phyloP scores from a whole-genome alignment of 306 rosid genomes.

The Boehmeria nivea region DNA sequence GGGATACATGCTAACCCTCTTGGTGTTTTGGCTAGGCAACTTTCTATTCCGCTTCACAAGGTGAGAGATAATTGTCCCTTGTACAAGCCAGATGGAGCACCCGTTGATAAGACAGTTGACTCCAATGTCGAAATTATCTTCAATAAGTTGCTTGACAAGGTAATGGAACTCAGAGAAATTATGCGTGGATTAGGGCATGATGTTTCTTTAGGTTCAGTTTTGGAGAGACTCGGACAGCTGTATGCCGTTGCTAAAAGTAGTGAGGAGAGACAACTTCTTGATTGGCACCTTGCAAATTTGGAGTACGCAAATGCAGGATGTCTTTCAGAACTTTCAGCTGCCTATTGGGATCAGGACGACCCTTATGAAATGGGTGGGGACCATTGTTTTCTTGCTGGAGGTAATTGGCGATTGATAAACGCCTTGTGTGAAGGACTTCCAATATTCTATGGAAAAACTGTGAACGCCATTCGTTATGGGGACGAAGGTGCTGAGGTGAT shows the following conservation, averaged over 20 bases:
- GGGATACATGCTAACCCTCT: constrained; percentile 96
- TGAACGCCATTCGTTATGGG: constrained; percentile 58
- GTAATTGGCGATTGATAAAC: constrained; percentile 77
- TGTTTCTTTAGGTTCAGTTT: constrained; percentile 74
- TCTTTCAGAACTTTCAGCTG: constrained; percentile 84
- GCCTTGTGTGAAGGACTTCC: constrained; percentile 79
- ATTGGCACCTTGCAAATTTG: constrained; percentile 94
- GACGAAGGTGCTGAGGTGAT: constrained; percentile 64
- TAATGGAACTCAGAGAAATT: constrained; percentile 76
- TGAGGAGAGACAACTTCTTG: constrained; percentile 76
- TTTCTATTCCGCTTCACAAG: constrained; percentile 88
- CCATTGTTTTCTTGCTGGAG: constrained; percentile 95
- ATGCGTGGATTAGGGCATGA: constrained; percentile 81
- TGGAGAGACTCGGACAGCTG: constrained; percentile 66
- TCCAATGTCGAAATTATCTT: constrained; percentile 58
- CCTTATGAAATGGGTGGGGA: constrained; percentile 98
- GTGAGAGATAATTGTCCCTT: constrained; percentile 84
- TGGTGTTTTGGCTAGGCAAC: constrained; percentile 91
- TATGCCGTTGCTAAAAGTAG: constrained; percentile 58
- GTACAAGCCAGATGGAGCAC: constrained; percentile 72
- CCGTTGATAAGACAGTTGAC: constrained; percentile 57
- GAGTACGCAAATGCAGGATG: constrained; percentile 98
- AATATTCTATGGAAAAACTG: constrained; percentile 64
- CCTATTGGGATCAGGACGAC: constrained; percentile 95
- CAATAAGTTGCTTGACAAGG: constrained; percentile 83